Conservation (phyloP, 805 yeast genomes). For the Zygosaccharomyces kombuchaensis region DNA sequence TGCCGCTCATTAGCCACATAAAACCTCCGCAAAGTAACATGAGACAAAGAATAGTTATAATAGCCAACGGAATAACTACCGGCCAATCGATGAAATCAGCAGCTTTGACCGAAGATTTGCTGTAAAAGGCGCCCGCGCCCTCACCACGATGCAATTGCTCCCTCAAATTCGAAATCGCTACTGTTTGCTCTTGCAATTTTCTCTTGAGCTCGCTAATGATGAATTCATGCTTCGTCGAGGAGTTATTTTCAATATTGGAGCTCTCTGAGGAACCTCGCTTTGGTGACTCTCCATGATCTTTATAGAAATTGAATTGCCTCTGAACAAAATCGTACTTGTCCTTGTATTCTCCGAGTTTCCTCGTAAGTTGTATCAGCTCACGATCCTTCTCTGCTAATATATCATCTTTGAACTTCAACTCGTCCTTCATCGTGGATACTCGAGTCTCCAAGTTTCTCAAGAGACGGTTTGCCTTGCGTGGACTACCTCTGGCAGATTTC, state of each 20-base stretch:
- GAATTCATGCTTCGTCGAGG: slow-evolving; percentile 25
- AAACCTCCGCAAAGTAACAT: background rate
- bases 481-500: slow-evolving; percentile 5
- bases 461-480: slow-evolving; percentile 6
- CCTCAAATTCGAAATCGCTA: slow-evolving; percentile 21
- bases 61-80: background rate
- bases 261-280: background rate
- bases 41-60: background rate
- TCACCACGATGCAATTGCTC: slow-evolving; percentile 17
- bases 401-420: slow-evolving; percentile 19
- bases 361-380: slow-evolving; percentile 17
- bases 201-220: slow-evolving; percentile 29
- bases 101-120: background rate
- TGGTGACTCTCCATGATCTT: slow-evolving; percentile 20
- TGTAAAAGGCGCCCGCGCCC: slow-evolving; percentile 5
- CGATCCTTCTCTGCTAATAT: slow-evolving; percentile 21
- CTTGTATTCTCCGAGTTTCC: slow-evolving; percentile 20
- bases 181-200: slow-evolving; percentile 29
- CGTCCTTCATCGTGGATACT: slow-evolving; percentile 14
- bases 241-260: background rate
- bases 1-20: background rate
- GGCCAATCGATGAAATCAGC: background rate
- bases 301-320: slow-evolving; percentile 29
- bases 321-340: slow-evolving; percentile 28
- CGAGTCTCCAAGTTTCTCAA: slow-evolving; percentile 13